Evolutionary conservation across 345 rosid genomes (phyloP).

Genomic region (Ailanthus altissimus): DNA sequence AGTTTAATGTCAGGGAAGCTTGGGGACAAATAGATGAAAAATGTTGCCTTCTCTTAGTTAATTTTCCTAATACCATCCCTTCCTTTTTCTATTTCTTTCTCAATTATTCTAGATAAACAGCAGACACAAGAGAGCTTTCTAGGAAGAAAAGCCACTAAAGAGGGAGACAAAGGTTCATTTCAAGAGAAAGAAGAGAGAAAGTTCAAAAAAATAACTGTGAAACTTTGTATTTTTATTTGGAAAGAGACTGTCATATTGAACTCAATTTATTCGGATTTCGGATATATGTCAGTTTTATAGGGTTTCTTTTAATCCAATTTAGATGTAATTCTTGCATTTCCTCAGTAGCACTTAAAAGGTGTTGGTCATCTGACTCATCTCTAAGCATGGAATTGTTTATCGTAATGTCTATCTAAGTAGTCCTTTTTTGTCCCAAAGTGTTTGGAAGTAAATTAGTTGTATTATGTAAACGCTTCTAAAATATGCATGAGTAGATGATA

Average conservation of each 20-base stretch:
- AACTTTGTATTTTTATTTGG: not conserved
- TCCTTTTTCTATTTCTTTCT: not conserved
- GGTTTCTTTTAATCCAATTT: not conserved
- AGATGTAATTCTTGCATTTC: not conserved
- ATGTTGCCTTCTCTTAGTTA: not conserved
- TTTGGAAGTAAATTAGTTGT: constrained; percentile 4
- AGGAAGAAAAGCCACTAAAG: not conserved
- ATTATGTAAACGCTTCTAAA: not conserved
- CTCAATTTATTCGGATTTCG: not conserved
- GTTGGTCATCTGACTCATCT: not conserved
- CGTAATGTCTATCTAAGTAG: not conserved
- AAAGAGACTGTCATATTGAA: not conserved
- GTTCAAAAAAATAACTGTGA: not conserved
- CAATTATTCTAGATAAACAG: not conserved
- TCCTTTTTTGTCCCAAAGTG: not conserved
- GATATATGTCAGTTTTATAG: not conserved
- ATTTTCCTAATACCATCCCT: not conserved
- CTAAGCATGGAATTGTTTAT: not conserved
- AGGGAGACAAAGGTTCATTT: not conserved
- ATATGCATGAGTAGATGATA: not conserved
- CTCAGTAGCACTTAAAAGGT: not conserved
- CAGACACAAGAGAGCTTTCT: not conserved
- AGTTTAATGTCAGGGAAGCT: not conserved
- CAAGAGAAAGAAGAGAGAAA: not conserved
- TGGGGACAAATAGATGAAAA: not conserved